Evolutionary conservation across 192 early-diverging fungal species (phyloP).

Genomic region (Rhizoclosmatium globosum): DNA sequence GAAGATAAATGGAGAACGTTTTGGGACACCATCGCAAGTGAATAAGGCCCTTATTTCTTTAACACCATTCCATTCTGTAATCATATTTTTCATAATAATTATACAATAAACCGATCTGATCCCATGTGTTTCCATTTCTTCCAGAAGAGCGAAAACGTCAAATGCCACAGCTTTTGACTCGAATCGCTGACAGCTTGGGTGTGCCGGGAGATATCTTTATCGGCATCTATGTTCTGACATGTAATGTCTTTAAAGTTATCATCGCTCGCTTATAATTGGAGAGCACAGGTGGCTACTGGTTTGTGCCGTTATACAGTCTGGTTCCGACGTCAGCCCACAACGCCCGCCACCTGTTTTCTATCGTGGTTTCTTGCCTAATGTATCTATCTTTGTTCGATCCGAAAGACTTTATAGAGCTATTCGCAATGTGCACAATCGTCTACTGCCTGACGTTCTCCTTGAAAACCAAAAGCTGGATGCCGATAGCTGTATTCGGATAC

Average conservation of each 20-base stretch:
- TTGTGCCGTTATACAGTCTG: neutral
- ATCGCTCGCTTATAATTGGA: neutral
- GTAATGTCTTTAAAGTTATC: neutral
- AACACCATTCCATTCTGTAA: no score
- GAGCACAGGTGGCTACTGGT: slow-evolving; percentile 2
- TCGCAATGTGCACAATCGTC: slow-evolving; percentile 28
- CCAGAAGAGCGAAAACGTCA: no score
- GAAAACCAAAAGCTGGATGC: slow-evolving; percentile 30
- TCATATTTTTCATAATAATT: no score
- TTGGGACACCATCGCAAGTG: no score
- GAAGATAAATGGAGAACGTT: no score
- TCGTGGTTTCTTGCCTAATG: slow-evolving; percentile 39
- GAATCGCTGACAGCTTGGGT: neutral
- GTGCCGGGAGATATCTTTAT: neutral
- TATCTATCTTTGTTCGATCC: slow-evolving; percentile 47
- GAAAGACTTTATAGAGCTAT: slow-evolving; percentile 46
- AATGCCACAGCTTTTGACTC: no score
- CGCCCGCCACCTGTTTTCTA: slow-evolving; percentile 52
- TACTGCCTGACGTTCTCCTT: slow-evolving; percentile 28
- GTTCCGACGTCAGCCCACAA: neutral
- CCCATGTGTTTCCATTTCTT: no score
- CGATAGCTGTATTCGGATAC: slow-evolving; percentile 44
- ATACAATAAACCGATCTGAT: no score
- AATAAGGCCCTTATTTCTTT: no score
- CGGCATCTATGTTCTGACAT: neutral